Conservation (phyloP, 1,284 basidiomycete species). For the Phylloporus sp. region DNA sequence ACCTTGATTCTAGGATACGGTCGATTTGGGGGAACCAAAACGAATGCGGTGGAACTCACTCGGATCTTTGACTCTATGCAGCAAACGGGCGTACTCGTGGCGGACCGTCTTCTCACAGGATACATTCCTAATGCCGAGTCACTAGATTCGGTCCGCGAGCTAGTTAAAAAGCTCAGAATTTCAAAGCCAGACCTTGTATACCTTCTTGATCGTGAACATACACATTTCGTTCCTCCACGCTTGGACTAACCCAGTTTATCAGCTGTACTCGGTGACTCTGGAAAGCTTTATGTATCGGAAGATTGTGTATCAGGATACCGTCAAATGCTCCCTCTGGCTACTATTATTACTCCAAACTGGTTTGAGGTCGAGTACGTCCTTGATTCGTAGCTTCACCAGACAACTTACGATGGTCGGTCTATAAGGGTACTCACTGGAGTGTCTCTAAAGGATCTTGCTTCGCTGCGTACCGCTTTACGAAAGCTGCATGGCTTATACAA, state of each 20-base stretch:
- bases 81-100: constrained; percentile 66
- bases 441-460: constrained; percentile 64
- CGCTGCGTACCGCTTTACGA: constrained; percentile 71
- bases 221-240: constrained; percentile 8
- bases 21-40: constrained; percentile 73
- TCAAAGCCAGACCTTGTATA: constrained; percentile 73
- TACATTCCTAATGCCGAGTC: constrained; percentile 90
- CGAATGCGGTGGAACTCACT: constrained; percentile 69
- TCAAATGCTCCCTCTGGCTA: constrained; percentile 76
- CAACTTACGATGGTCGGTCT: constrained; percentile 13
- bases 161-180: constrained; percentile 65
- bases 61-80: constrained; percentile 72
- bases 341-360: constrained; percentile 97
- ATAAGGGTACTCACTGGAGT: constrained; percentile 75
- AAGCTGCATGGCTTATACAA: constrained; percentile 76
- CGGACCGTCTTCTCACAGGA: constrained; percentile 77
- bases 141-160: constrained; percentile 65
- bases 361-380: constrained; percentile 93
- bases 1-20: constrained; percentile 65
- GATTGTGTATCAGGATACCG: constrained; percentile 92
- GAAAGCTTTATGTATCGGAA: constrained; percentile 85
- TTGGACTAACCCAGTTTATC: constrained; percentile 54
- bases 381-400: background rate
- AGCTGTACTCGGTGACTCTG: constrained; percentile 94
- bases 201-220: constrained; percentile 83